phyloP scores from a whole-genome alignment of 345 rosid genomes.

The Reutealis trisperma region DNA sequence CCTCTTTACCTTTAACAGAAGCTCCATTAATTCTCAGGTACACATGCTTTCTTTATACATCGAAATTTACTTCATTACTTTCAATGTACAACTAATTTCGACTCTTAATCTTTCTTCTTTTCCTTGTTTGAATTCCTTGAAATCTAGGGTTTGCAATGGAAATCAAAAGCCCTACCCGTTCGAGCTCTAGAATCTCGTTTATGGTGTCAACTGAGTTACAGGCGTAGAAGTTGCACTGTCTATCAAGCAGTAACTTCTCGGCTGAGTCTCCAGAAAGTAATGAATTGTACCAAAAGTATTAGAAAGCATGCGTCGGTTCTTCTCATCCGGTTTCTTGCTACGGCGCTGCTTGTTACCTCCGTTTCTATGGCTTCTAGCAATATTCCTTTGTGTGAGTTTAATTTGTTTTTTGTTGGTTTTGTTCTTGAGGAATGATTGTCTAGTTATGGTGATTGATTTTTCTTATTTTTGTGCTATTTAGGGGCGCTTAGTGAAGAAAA shows the following conservation, averaged over 20 bases:
- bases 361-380: constrained; percentile 52
- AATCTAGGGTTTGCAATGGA: constrained; percentile 45
- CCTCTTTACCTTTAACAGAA: constrained; percentile 20
- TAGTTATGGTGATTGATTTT: constrained; percentile 3
- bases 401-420: background rate
- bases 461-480: constrained; percentile 22
- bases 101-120: background rate
- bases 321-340: constrained; percentile 45
- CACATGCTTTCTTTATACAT: background rate
- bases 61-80: background rate
- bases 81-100: background rate
- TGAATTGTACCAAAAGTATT: constrained; percentile 34
- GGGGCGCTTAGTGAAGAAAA: constrained; percentile 89
- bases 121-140: background rate
- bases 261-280: constrained; percentile 24
- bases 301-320: constrained; percentile 44
- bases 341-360: constrained; percentile 59
- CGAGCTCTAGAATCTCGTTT: constrained; percentile 32
- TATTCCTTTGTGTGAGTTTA: constrained; percentile 64
- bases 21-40: constrained; percentile 40
- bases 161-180: constrained; percentile 31
- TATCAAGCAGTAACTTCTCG: constrained; percentile 12
- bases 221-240: constrained; percentile 24
- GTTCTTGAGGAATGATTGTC: constrained; percentile 2
- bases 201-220: constrained; percentile 22